Base-by-base conservation (phyloP, 805 yeast genomes). In the Barnettozyma vustinii region DNA sequence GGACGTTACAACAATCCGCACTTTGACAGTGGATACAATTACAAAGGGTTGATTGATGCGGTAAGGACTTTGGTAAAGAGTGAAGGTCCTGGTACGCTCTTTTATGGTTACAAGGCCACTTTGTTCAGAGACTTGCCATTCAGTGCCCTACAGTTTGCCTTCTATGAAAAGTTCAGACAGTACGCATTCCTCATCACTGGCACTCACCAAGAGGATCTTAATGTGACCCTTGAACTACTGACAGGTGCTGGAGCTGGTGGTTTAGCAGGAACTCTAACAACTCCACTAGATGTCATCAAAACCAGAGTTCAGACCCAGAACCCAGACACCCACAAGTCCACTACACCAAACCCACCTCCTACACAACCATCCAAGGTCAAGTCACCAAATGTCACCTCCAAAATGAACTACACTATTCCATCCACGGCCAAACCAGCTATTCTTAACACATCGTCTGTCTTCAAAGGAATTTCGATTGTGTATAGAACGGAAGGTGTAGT, bases 241-340 rank as follows among this genome's bases (percentile, higher is more conserved):
- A 90, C 97, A 0, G 99, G 99, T 48, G 98, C 97, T 1, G 82
- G 88, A 0, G 98, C 99, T 2, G 97, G 97, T 56, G 96, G 96
- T 0, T 68, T 90, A 25, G 96, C 97, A 0, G 97, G 97, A 1
- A 75, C 80, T 1, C 60, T 91, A 19, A 91, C 97, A 0, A 91
- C 97, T 0, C 97, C 97, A 1, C 68, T 88, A 54, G 97, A 91
- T 61, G 97, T 91, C 32, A 81, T 91, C 39, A 91, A 91, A 66
- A 91, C 97, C 1, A 75, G 98, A 60, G 80, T 90, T 44, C 99
- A 94, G 69, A 94, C 99, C 1, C 94, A 91, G 59, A 80, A 76
- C n/a, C 67, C 71, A 8, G 30, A 48, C 0, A 32, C 46, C 5
- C 32, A 37, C n/a, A 45, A 41, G 20, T 20, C 42, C 36, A 41